These are phyloP conservation scores for Pistacia vera DNA, from an alignment of 345 rosid genomes.

Conservation along the genomic window DNA sequence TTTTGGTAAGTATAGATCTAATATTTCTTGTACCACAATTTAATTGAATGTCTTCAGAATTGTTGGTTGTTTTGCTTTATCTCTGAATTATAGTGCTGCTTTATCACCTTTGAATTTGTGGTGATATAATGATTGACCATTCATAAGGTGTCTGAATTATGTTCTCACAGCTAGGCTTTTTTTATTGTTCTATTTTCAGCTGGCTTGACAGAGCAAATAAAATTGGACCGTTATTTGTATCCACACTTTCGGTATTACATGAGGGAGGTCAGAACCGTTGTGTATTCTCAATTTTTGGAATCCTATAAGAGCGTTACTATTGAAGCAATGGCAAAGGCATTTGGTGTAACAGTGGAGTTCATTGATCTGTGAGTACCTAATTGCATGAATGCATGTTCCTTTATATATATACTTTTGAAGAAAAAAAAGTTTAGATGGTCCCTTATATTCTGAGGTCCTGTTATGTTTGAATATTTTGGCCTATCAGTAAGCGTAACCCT, in stretches of 20 bases:
- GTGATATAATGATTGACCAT: neutral
- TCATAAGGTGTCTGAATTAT: constrained; percentile 2
- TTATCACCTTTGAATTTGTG: neutral
- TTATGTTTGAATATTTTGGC: neutral
- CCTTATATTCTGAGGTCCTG: neutral
- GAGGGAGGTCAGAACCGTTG: constrained; percentile 95
- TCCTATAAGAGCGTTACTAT: constrained; percentile 97
- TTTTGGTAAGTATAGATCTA: constrained; percentile 63
- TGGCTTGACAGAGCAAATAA: constrained; percentile 85
- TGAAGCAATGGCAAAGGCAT: constrained; percentile 98
- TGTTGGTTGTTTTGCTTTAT: neutral
- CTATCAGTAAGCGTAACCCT: neutral
- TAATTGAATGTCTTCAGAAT: neutral
- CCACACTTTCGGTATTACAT: constrained; percentile 97
- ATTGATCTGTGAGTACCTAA: constrained; percentile 80
- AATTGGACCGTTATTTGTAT: constrained; percentile 84
- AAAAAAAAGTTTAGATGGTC: neutral
- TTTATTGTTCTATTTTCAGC: constrained; percentile 45
- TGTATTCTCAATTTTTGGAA: constrained; percentile 94
- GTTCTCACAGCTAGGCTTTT: constrained; percentile 10
- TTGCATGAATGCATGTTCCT: neutral
- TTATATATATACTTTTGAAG: neutral
- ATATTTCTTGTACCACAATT: neutral
- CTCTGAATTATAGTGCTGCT: neutral
- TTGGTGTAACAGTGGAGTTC: constrained; percentile 91